Evolutionary conservation across 495 filamentous ascomycete species (phyloP), one percentile per base, ranked within the genome.

Genomic region (Cercophora samala): DNA sequence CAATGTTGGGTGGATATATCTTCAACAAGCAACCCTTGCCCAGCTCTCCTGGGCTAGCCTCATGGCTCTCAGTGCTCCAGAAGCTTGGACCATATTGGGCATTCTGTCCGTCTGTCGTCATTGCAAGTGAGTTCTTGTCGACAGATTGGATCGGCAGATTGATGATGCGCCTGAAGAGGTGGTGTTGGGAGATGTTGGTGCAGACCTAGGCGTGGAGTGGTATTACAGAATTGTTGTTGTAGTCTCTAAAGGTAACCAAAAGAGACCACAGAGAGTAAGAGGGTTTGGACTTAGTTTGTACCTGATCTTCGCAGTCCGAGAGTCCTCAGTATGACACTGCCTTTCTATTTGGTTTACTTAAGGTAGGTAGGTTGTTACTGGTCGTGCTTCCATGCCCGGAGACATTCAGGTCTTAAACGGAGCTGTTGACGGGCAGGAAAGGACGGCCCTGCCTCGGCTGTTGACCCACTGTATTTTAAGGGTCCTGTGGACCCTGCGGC

Each of bases 71-170:
- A 4, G 6, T 62, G 60, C 60, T 62, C 32, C 60, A 62, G 60
- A 46, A 62, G 60, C 60, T 62, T 62, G 60, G 60, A 23, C 60
- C 60, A 46, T 51, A 62, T 62, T 21, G 26, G 53, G 53, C 22
- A 56, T 46, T 46, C 8, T 60, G 58, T 60, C 58, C 53, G 53
- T 19, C n/a, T 56, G 53, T 56, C 53, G 53, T 56, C 53, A 56
- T 56, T 56, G 53, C 22, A 46, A 46, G 37, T 46, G 37, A 5
- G 37, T 46, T 18, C 37, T 46, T 9, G 37, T 46, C 37, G 37
- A 46, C 13, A 18, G 37, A 11, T 18, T 46, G 37, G 37, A 46
- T 18, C 37, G 37, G 15, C 37, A 46, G 37, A 46, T 46, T 18
- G 37, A 46, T 46, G 37, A 46, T 46, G 37, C 37, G 37, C 15